Percentiles rank a stretch among this genome's conserved stretches.
Conservation (phyloP, 495 filamentous ascomycete genomes). For the Aspergillus sparsus region DNA sequence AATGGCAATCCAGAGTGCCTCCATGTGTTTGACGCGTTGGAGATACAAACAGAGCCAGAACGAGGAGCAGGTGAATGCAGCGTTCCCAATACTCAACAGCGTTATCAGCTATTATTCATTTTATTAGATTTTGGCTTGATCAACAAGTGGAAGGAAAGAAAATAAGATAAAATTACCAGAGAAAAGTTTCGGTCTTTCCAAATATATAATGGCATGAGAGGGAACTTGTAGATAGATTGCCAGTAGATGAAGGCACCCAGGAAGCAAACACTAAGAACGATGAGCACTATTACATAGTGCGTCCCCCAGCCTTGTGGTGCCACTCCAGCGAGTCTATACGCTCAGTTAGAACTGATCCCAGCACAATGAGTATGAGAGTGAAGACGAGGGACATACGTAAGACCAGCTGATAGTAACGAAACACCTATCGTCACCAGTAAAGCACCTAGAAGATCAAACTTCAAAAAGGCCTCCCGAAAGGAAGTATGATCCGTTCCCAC, state of each 20-base stretch:
- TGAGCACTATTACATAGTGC: conserved; percentile 63
- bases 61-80: conserved; percentile 36
- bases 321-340: conserved; percentile 45
- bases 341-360: conserved; percentile 3
- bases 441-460: conserved; percentile 67
- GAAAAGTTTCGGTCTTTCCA: conserved; percentile 45
- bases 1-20: conserved; percentile 49
- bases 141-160: neutral
- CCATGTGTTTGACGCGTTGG: conserved; percentile 43
- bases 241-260: conserved; percentile 62
- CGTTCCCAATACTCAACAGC: conserved; percentile 29
- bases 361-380: neutral
- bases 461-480: conserved; percentile 49
- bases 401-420: conserved; percentile 61
- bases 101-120: conserved; percentile 9
- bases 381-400: conserved; percentile 52
- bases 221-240: conserved; percentile 48
- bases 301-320: conserved; percentile 65
- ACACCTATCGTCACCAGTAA: conserved; percentile 63
- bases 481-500: conserved; percentile 40
- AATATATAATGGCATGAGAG: conserved; percentile 42
- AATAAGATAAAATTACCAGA: conserved; percentile 25
- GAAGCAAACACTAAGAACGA: conserved; percentile 61
- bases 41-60: conserved; percentile 47
- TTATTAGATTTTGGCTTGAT: conserved; percentile 3